Conservation (phyloP, 2,329 filamentous ascomycete genomes). For the Daldinia eschscholtzii region DNA sequence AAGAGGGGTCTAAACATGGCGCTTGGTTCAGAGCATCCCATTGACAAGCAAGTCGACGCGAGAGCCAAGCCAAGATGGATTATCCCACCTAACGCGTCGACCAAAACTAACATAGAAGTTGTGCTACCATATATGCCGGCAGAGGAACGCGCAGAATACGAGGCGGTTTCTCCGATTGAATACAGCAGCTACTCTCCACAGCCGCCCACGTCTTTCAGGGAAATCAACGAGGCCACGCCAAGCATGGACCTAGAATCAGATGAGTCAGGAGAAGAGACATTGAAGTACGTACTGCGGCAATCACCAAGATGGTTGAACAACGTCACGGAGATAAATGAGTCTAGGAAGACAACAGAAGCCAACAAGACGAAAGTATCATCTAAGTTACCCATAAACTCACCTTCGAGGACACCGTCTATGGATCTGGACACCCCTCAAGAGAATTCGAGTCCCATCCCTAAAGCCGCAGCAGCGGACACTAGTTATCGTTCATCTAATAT, state of each 20-base stretch:
- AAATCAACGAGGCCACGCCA: constrained; percentile 36
- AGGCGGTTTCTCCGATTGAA: constrained; percentile 12
- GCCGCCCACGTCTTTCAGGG: constrained; percentile 37
- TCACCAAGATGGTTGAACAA: constrained; percentile 43
- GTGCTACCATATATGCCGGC: constrained; percentile 33
- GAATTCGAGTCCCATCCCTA: neutral
- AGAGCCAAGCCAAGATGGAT: neutral
- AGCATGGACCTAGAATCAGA: constrained; percentile 13
- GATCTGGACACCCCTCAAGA: no score
- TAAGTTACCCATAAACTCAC: neutral
- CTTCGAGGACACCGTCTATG: neutral
- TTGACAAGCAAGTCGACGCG: constrained; percentile 8
- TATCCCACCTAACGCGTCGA: neutral
- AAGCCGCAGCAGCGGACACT: neutral
- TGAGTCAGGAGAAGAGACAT: constrained; percentile 33
- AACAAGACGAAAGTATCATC: constrained; percentile 9
- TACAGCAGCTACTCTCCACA: constrained; percentile 9
- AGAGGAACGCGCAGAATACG: constrained; percentile 33
- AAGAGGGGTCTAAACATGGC: neutral
- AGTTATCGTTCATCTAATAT: neutral
- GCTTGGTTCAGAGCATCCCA: constrained; percentile 15
- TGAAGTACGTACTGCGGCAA: constrained; percentile 44
- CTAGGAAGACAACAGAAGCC: neutral
- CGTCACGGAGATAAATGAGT: constrained; percentile 30
- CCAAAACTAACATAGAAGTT: constrained; percentile 28